Conservation (phyloP, 1,284 basidiomycete species). For the Tilletia caries region DNA sequence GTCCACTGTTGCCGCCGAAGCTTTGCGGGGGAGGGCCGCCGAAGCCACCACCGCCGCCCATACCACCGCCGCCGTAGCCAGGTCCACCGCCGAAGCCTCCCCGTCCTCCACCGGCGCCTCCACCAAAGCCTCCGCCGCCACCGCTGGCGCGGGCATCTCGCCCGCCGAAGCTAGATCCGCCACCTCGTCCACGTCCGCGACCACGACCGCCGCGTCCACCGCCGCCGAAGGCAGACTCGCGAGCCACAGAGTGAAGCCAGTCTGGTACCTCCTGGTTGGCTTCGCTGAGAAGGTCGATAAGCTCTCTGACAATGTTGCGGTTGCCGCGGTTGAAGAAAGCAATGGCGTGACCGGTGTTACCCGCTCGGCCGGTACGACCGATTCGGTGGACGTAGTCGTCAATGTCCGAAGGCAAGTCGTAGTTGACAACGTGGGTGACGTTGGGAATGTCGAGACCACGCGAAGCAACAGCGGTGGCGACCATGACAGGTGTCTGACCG, state of each 20-base stretch:
- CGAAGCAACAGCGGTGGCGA: constrained; percentile 96
- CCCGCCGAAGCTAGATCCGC: constrained; percentile 44
- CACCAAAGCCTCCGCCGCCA: constrained; percentile 22
- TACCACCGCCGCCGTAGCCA: constrained; percentile 36
- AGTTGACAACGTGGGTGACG: constrained; percentile 97
- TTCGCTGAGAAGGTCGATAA: constrained; percentile 88
- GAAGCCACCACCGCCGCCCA: constrained; percentile 23
- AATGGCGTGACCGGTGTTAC: constrained; percentile 90
- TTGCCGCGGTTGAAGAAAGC: constrained; percentile 59
- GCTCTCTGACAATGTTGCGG: constrained; percentile 76
- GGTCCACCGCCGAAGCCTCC: constrained; percentile 35
- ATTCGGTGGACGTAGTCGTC: constrained; percentile 63
- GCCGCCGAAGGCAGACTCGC: constrained; percentile 73
- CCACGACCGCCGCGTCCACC: constrained; percentile 61
- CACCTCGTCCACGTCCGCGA: constrained; percentile 58
- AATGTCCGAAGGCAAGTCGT: constrained; percentile 96
- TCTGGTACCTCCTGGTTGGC: constrained; percentile 91
- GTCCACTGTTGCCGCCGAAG: constrained; percentile 15
- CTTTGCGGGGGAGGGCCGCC: constrained; percentile 23
- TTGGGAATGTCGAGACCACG: constrained; percentile 99
- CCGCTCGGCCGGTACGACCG: constrained; percentile 97
- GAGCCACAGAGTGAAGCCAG: constrained; percentile 86
- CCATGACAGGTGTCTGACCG: constrained; percentile 90
- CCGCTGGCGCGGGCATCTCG: constrained; percentile 52
- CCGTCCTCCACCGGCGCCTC: neutral